Evolutionary conservation across 352 stramenopile species (phyloP).

Genomic region (Phytophthora citrophthora): DNA sequence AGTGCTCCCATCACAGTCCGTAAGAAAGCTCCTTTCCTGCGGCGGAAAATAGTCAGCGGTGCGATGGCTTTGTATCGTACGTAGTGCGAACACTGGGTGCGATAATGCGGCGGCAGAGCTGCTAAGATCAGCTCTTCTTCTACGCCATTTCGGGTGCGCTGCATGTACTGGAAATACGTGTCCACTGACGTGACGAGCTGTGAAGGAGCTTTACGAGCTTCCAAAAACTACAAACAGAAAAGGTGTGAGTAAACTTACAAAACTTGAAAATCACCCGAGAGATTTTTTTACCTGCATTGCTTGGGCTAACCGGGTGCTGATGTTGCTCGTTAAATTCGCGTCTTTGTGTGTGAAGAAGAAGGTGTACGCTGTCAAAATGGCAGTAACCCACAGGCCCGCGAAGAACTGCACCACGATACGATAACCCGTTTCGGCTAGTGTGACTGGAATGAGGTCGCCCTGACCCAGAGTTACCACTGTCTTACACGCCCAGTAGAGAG

Average conservation of each 20-base stretch:
- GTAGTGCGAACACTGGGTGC: conserved; percentile 55
- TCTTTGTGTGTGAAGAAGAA: conserved; percentile 81
- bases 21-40: conserved; percentile 55
- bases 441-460: conserved; percentile 69
- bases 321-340: conserved; percentile 59
- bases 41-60: conserved; percentile 53
- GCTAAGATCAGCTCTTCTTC: conserved; percentile 59
- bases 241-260: neutral
- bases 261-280: no score
- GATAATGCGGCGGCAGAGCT: conserved; percentile 57
- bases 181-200: conserved; percentile 42
- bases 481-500: conserved; percentile 77
- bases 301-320: conserved; percentile 71
- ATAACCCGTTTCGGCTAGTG: conserved; percentile 59
- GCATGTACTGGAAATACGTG: conserved; percentile 79
- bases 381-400: conserved; percentile 70
- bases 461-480: conserved; percentile 75
- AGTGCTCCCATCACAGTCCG: conserved; percentile 52
- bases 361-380: conserved; percentile 70
- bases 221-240: conserved; percentile 46
- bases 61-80: conserved; percentile 57
- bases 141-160: conserved; percentile 62
- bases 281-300: conserved; percentile 37
- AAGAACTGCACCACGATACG: conserved; percentile 67
- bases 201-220: conserved; percentile 39